Base-by-base conservation (phyloP, 495 filamentous ascomycete genomes). In the Aspergillus egyptiacus region DNA sequence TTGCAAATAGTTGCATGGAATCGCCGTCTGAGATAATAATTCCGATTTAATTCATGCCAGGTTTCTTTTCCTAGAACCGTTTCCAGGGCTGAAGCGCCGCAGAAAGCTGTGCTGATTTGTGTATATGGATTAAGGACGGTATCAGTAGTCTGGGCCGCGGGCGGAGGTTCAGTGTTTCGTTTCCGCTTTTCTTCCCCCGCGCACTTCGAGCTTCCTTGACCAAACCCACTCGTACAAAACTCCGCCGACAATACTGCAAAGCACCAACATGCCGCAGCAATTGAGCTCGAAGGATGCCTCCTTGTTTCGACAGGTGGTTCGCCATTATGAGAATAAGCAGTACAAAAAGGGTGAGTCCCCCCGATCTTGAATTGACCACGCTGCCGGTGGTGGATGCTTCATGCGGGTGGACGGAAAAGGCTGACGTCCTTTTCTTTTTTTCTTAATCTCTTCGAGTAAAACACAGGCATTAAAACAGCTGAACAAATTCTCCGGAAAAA, bases 261-360 rank as follows among this genome's bases (percentile, higher is more conserved):
- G 50, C 56, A n/a, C 62, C 66, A 64, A 64, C 64, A 90, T 90
- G 84, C 83, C 84, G 61, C 89, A 94, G 76, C 80, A 78, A 69
- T 78, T 97, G 64, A 82, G 73, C 63, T 80, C 87, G 63, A 97
- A 96, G 75, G 93, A 99, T 74, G 78, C 79, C 53, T 82, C 90
- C 64, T 82, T 96, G 72, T 97, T 99, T 73, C 85, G 88, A 36
- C 87, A 87, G 61, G 84, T 99, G 57, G 84, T 96, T 52, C 91
- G 91, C 66, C 79, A 86, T 67, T 99, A 96, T 78, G 93, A 99
- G 68, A 81, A 84, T 57, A 99, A 99, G 70, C 93, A 96, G 66
- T 95, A 96, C 75, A 99, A 97, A 72, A 94, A 95, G 68, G 86
- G 86, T 79, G 57, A 51, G 48, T 62, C 56, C n/a, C n/a, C n/a